These are phyloP conservation scores for Nannizzia gypsea DNA, from an alignment of 2,329 filamentous ascomycete genomes.

Conservation along the genomic window DNA sequence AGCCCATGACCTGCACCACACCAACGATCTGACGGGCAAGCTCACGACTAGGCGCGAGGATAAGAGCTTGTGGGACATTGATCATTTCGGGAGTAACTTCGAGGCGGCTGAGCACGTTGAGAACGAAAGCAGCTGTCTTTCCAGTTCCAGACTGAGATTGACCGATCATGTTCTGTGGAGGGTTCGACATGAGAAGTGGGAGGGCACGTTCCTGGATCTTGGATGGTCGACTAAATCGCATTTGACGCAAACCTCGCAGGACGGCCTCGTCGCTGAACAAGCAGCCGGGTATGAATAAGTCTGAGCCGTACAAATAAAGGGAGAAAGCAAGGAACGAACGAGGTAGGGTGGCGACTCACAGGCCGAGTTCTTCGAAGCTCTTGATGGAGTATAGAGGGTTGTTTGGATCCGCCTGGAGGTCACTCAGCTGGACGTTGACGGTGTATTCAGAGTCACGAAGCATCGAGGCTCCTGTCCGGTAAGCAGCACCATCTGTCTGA, in stretches of 20 bases:
- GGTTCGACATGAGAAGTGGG: slow-evolving; percentile 73
- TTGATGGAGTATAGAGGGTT: slow-evolving; percentile 79
- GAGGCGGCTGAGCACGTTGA: slow-evolving; percentile 79
- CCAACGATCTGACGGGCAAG: slow-evolving; percentile 86
- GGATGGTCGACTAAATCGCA: slow-evolving; percentile 89
- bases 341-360: slow-evolving; percentile 47
- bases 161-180: slow-evolving; percentile 88
- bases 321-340: background rate
- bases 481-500: slow-evolving; percentile 33
- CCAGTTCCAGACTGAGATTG: slow-evolving; percentile 99
- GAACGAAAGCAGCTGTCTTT: slow-evolving; percentile 92
- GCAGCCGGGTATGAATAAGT: background rate
- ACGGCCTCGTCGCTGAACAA: slow-evolving; percentile 47
- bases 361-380: slow-evolving; percentile 70
- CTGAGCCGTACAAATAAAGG: background rate
- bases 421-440: slow-evolving; percentile 84
- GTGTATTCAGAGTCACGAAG: slow-evolving; percentile 66
- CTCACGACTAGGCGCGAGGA: slow-evolving; percentile 86
- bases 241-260: slow-evolving; percentile 61
- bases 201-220: slow-evolving; percentile 96
- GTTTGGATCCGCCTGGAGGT: slow-evolving; percentile 73
- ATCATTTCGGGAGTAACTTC: slow-evolving; percentile 53
- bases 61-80: slow-evolving; percentile 62
- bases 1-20: slow-evolving; percentile 72
- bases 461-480: slow-evolving; percentile 35